Conservation (phyloP, 306 rosid species). For the Quillaja saponaria region DNA sequence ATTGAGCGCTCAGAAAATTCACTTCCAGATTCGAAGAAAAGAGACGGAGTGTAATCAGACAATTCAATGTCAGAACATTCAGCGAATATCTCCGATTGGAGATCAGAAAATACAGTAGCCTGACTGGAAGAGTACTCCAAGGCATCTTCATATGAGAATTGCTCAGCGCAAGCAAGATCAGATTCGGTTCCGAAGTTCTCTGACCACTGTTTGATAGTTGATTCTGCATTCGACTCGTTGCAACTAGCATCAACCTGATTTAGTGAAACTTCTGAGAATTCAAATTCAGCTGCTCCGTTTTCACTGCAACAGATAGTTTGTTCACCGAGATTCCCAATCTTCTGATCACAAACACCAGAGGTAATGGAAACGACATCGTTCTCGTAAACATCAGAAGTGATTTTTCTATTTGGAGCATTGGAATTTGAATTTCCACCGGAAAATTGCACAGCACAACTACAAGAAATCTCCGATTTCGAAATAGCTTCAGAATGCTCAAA, state of each 20-base stretch:
- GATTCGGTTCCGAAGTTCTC: slow-evolving; percentile 36
- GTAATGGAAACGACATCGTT: slow-evolving; percentile 45
- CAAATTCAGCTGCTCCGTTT: slow-evolving; percentile 56
- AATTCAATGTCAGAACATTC: slow-evolving; percentile 52
- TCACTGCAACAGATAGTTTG: slow-evolving; percentile 27
- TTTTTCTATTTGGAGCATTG: slow-evolving; percentile 21
- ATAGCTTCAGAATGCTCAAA: slow-evolving; percentile 37
- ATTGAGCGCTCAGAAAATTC: slow-evolving; percentile 73
- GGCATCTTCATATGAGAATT: slow-evolving; percentile 49
- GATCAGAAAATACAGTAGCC: slow-evolving; percentile 50
- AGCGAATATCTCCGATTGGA: slow-evolving; percentile 50
- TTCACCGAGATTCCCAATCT: slow-evolving; percentile 28
- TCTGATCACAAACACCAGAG: slow-evolving; percentile 41
- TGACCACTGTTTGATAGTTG: slow-evolving; percentile 46
- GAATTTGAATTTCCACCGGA: slow-evolving; percentile 27
- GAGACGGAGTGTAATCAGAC: slow-evolving; percentile 64
- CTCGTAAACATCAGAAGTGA: slow-evolving; percentile 31
- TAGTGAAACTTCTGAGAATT: slow-evolving; percentile 35
- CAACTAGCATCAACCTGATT: slow-evolving; percentile 29
- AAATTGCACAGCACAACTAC: slow-evolving; percentile 32
- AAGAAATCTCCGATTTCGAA: slow-evolving; percentile 50
- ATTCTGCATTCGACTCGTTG: slow-evolving; percentile 48
- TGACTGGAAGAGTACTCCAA: slow-evolving; percentile 56
- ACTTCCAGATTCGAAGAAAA: slow-evolving; percentile 72
- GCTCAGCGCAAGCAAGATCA: slow-evolving; percentile 79